A percentile compares a stretch with the other conserved stretches of the same genome.
These are phyloP conservation scores for Yamadazyma sp. DNA, from an alignment of 805 yeast species.

Conservation along the genomic window DNA sequence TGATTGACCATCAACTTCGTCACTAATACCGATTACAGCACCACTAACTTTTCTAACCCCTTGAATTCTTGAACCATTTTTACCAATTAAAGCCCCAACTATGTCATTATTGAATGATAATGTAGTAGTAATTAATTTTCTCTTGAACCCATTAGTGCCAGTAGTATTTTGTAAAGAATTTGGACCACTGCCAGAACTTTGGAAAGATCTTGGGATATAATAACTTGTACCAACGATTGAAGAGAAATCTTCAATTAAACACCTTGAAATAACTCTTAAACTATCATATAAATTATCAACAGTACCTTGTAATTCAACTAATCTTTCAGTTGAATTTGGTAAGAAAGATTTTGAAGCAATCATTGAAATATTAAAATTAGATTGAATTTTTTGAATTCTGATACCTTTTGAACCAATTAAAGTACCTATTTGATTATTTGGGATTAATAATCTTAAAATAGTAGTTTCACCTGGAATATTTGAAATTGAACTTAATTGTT, in stretches of 20 bases:
- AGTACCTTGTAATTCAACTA: conserved; percentile 83
- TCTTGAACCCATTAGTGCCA: no score
- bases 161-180: background rate
- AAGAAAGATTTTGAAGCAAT: conserved; percentile 84
- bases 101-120: conserved; percentile 70
- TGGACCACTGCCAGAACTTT: background rate
- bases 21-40: conserved; percentile 73
- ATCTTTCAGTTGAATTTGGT: conserved; percentile 77
- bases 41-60: conserved; percentile 78
- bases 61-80: conserved; percentile 80
- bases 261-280: conserved; percentile 58
- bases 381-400: conserved; percentile 77
- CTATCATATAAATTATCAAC: conserved; percentile 60
- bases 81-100: conserved; percentile 89
- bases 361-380: conserved; percentile 65
- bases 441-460: conserved; percentile 66
- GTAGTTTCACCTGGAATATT: conserved; percentile 49
- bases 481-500: conserved; percentile 53
- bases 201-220: conserved; percentile 50
- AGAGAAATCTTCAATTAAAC: conserved; percentile 72
- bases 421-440: conserved; percentile 85
- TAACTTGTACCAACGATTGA: conserved; percentile 60
- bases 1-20: conserved; percentile 59
- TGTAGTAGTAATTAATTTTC: conserved; percentile 28
- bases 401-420: conserved; percentile 82